Percentiles rank a stretch among this genome's conserved stretches.
Evolutionary conservation across 257 asterid species (phyloP).

Genomic region (Mitragyna speciosa): DNA sequence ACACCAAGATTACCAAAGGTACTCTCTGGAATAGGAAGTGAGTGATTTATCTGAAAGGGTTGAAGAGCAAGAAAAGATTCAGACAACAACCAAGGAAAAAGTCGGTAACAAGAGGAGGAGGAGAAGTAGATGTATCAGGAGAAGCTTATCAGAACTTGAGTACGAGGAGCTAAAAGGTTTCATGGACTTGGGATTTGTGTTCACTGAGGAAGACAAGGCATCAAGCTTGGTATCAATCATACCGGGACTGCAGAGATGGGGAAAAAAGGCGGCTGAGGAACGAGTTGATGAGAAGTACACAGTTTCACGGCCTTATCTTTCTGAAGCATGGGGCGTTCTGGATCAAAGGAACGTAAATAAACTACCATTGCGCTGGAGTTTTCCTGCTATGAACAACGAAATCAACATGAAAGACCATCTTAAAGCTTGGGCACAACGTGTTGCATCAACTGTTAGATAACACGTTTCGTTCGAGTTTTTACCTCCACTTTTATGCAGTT

Average conservation of each 20-base stretch:
- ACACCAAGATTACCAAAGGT: conserved; percentile 37
- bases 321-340: conserved; percentile 65
- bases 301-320: conserved; percentile 66
- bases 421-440: conserved; percentile 75
- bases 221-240: conserved; percentile 49
- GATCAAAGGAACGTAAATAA: conserved; percentile 23
- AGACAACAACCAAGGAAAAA: neutral
- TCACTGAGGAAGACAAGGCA: conserved; percentile 54
- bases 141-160: conserved; percentile 76
- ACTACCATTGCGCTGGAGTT: conserved; percentile 45
- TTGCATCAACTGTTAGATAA: conserved; percentile 67
- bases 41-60: conserved; percentile 17
- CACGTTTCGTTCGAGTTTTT: neutral
- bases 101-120: neutral
- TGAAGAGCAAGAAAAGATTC: neutral
- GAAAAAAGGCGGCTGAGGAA: conserved; percentile 22
- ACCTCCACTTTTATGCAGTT: neutral
- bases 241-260: conserved; percentile 72
- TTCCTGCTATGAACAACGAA: conserved; percentile 41
- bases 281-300: neutral
- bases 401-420: conserved; percentile 59
- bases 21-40: conserved; percentile 35
- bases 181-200: conserved; percentile 75
- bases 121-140: conserved; percentile 31
- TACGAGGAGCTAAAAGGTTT: conserved; percentile 73